phyloP scores from a whole-genome alignment of 768 basidiomycete genomes.

The Macrolepiota fuliginosa region DNA sequence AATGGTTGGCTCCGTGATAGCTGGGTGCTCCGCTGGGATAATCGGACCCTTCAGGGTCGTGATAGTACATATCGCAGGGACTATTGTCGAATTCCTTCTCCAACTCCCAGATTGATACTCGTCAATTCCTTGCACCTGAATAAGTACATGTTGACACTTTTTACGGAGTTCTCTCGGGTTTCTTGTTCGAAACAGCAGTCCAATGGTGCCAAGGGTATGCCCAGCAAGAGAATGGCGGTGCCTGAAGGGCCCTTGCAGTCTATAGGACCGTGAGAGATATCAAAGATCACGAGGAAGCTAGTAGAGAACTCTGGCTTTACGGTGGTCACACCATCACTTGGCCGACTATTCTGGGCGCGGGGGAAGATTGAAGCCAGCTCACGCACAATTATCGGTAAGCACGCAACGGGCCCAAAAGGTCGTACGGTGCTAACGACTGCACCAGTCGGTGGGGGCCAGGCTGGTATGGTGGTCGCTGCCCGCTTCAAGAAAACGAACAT shows the following conservation, averaged over 20 bases:
- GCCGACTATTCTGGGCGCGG: background rate
- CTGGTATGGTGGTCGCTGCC: background rate
- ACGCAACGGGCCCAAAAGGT: background rate
- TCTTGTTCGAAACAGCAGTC: too few relatives aligned
- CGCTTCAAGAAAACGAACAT: constrained; percentile 11
- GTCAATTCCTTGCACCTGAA: constrained; percentile 8
- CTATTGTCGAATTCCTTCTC: too few relatives aligned
- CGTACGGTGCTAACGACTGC: too few relatives aligned
- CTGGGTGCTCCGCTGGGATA: too few relatives aligned
- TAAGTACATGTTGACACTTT: background rate
- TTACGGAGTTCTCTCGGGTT: constrained; percentile 1
- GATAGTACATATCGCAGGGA: too few relatives aligned
- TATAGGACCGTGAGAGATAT: background rate
- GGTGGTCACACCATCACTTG: constrained; percentile 5
- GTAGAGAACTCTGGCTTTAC: background rate
- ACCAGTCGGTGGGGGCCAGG: too few relatives aligned
- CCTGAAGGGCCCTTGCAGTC: constrained; percentile 6
- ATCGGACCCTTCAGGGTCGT: too few relatives aligned
- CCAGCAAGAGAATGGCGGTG: background rate
- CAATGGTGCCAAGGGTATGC: constrained; percentile 11
- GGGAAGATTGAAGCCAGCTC: constrained; percentile 1
- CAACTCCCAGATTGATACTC: background rate
- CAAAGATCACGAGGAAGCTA: constrained; percentile 6
- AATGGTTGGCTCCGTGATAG: too few relatives aligned
- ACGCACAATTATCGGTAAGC: constrained; percentile 2